These are phyloP conservation scores for Fraxinus floribunda DNA, from an alignment of 305 asterid species.

Conservation along the genomic window DNA sequence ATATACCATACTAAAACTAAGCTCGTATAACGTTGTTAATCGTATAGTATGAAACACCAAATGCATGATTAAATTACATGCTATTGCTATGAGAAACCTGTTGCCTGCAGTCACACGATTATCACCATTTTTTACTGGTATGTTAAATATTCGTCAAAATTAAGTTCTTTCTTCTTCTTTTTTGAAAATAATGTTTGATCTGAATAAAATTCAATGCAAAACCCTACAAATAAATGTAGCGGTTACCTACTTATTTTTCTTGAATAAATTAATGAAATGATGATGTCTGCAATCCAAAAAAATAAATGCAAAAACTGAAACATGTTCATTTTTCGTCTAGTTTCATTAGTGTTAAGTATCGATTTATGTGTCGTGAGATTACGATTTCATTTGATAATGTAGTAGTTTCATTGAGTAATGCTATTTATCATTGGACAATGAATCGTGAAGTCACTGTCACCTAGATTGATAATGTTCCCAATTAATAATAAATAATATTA, in stretches of 20 bases:
- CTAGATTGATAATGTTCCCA: not conserved
- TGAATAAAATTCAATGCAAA: not conserved
- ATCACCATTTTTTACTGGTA: not conserved
- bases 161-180: not conserved
- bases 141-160: not conserved
- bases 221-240: not conserved
- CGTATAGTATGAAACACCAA: not conserved
- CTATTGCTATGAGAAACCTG: not conserved
- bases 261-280: not conserved
- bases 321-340: not conserved
- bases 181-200: not conserved
- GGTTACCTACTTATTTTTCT: not conserved
- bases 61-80: not conserved
- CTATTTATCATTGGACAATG: not conserved
- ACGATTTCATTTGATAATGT: not conserved
- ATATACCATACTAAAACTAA: too few relatives aligned
- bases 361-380: not conserved
- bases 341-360: not conserved
- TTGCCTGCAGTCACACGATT: not conserved
- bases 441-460: not conserved
- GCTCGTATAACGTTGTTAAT: not conserved
- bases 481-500: not conserved
- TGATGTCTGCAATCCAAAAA: not conserved
- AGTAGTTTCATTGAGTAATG: too few relatives aligned
- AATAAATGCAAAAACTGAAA: not conserved